Percentiles rank a stretch among this genome's conserved stretches.
phyloP scores from a whole-genome alignment of 1,139 yeast genomes.

The Taphrina wiesneri region DNA sequence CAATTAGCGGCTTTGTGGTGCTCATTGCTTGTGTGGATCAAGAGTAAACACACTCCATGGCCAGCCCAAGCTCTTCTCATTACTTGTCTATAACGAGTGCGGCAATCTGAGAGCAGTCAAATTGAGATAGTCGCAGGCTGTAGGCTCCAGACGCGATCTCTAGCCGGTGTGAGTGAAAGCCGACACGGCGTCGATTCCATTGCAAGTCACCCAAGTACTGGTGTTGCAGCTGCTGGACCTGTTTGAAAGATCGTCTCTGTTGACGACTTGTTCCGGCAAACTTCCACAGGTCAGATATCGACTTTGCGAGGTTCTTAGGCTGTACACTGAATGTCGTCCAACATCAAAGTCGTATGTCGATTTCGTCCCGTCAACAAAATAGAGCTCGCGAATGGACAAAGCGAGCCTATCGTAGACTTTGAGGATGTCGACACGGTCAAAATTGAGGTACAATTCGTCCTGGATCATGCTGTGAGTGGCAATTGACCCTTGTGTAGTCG shows the following conservation, averaged over 20 bases:
- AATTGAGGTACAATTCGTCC: slow-evolving; percentile 26
- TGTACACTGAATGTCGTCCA: slow-evolving; percentile 27
- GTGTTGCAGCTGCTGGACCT: too few species aligned
- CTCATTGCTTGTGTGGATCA: not conserved
- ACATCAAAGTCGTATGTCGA: slow-evolving; percentile 55
- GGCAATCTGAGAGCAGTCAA: too few species aligned
- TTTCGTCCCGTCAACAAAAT: slow-evolving; percentile 54
- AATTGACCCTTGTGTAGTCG: slow-evolving; percentile 30
- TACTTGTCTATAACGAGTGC: too few species aligned
- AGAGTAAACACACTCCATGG: not conserved
- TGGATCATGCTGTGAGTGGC: not conserved
- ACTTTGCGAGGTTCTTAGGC: too few species aligned
- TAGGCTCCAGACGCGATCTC: too few species aligned
- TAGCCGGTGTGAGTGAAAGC: too few species aligned
- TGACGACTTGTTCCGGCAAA: too few species aligned
- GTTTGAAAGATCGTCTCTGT: too few species aligned
- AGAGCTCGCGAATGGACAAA: slow-evolving; percentile 44
- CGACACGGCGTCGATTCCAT: too few species aligned
- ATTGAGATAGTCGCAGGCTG: too few species aligned
- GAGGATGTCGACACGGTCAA: slow-evolving; percentile 44
- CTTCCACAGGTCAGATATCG: too few species aligned
- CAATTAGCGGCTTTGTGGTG: not conserved
- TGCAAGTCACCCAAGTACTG: too few species aligned
- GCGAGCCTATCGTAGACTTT: slow-evolving; percentile 43
- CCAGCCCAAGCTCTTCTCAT: not conserved